Percentiles rank a stretch among this genome's conserved stretches.
Conservation (phyloP, 768 basidiomycete genomes). For the Suillus ampliporus region DNA sequence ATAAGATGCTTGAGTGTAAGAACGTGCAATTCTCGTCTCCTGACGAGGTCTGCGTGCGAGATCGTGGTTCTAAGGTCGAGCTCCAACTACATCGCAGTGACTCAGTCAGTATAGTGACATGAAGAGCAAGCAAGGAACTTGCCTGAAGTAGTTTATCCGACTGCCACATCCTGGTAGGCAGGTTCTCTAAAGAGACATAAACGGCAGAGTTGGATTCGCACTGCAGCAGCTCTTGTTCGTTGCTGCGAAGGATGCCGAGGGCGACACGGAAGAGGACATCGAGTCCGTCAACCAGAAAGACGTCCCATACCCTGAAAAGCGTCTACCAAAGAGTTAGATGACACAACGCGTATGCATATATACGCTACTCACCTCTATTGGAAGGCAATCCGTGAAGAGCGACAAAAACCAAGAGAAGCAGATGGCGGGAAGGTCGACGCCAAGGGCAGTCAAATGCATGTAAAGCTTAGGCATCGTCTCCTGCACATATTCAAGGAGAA, state of each 20-base stretch:
- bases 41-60: conserved; percentile 59
- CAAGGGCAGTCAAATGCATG: conserved; percentile 75
- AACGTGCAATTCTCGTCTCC: conserved; percentile 58
- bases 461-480: conserved; percentile 78
- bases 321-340: conserved; percentile 56
- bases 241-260: conserved; percentile 81
- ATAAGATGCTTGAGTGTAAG: conserved; percentile 48
- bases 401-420: conserved; percentile 99
- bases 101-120: neutral
- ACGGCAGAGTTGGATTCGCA: conserved; percentile 89
- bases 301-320: conserved; percentile 94
- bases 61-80: conserved; percentile 59
- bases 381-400: conserved; percentile 93
- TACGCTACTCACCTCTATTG: conserved; percentile 77
- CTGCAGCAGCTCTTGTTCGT: conserved; percentile 81
- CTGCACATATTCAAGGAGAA: conserved; percentile 86
- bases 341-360: neutral
- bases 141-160: conserved; percentile 91
- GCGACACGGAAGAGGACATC: conserved; percentile 93
- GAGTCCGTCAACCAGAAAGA: conserved; percentile 91
- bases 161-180: conserved; percentile 94
- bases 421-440: conserved; percentile 90
- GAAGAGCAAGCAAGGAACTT: conserved; percentile 24
- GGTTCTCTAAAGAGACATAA: conserved; percentile 86
- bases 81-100: conserved; percentile 49